phyloP scores from a whole-genome alignment of 345 rosid genomes.

The Garcia nutans region DNA sequence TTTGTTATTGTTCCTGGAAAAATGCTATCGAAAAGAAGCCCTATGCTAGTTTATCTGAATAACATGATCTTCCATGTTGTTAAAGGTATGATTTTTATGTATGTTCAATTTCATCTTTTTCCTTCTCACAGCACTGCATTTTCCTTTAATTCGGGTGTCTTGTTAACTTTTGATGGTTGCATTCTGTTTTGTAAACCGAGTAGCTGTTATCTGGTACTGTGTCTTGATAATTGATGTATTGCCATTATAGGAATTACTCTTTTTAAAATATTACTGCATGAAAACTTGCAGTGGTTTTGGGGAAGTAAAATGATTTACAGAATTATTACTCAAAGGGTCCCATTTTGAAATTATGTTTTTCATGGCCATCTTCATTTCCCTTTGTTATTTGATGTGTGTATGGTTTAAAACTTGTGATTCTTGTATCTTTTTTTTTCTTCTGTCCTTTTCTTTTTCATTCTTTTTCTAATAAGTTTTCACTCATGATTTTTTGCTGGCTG shows the following conservation, averaged over 20 bases:
- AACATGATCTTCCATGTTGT: slow-evolving; percentile 62
- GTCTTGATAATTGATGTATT: not conserved
- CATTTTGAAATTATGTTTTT: not conserved
- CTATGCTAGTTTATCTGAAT: slow-evolving; percentile 60
- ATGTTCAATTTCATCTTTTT: not conserved
- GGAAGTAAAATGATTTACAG: not conserved
- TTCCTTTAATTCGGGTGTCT: not conserved
- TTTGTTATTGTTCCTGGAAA: slow-evolving; percentile 69
- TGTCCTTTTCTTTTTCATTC: not conserved
- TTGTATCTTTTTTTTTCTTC: not conserved
- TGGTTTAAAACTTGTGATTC: not conserved
- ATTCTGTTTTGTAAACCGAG: not conserved
- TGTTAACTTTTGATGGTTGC: not conserved
- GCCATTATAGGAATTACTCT: not conserved
- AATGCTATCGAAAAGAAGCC: slow-evolving; percentile 72
- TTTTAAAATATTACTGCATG: not conserved
- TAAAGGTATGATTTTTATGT: slow-evolving; percentile 47
- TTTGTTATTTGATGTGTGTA: not conserved
- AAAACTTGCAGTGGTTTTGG: not conserved
- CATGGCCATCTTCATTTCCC: not conserved
- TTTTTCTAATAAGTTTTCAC: not conserved
- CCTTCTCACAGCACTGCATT: not conserved
- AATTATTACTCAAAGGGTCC: not conserved
- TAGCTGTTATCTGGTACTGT: not conserved
- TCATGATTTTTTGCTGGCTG: not conserved